Evolutionary conservation across 1,139 yeast genomes (phyloP).

Genomic region (Petasospora fabianii): DNA sequence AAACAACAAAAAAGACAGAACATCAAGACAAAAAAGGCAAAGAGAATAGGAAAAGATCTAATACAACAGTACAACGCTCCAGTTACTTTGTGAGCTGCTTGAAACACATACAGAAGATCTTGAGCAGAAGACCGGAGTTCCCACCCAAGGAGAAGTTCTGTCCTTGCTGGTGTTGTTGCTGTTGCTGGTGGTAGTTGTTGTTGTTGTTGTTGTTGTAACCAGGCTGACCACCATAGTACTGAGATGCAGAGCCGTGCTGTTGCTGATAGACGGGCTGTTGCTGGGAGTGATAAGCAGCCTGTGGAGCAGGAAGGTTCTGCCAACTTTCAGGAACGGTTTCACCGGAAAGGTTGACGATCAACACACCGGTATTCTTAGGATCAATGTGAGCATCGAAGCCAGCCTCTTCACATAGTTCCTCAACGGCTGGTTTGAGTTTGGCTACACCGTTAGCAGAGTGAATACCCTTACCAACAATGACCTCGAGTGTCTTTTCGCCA

Average conservation of each 20-base stretch:
- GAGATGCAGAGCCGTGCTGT: slow-evolving; percentile 14
- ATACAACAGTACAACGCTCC: too few relatives aligned
- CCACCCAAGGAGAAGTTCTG: slow-evolving; percentile 3
- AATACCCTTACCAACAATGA: slow-evolving; percentile 92
- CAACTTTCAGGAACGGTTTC: slow-evolving; percentile 51
- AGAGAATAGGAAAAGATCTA: too few relatives aligned
- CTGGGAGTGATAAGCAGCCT: slow-evolving; percentile 34
- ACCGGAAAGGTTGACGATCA: slow-evolving; percentile 59
- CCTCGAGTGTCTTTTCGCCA: slow-evolving; percentile 53
- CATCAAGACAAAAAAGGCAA: too few relatives aligned
- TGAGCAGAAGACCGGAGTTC: slow-evolving; percentile 19
- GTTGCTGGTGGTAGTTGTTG: slow-evolving; percentile 14
- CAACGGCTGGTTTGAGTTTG: slow-evolving; percentile 82
- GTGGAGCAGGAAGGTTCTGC: slow-evolving; percentile 32
- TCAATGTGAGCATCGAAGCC: slow-evolving; percentile 60
- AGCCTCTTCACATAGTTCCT: slow-evolving; percentile 57
- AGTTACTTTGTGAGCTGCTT: slow-evolving; percentile 21
- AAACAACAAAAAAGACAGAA: too few relatives aligned
- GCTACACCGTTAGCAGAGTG: slow-evolving; percentile 83
- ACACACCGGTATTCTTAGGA: slow-evolving; percentile 72
- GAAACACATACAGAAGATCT: slow-evolving; percentile 29
- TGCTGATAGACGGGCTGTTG: slow-evolving; percentile 34
- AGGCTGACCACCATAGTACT: slow-evolving; percentile 29
- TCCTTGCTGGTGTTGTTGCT: slow-evolving; percentile 3
- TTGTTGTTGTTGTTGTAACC: slow-evolving; percentile 33